Evolutionary conservation across 1,139 yeast species (phyloP).

Genomic region (Kodamaea sp.): DNA sequence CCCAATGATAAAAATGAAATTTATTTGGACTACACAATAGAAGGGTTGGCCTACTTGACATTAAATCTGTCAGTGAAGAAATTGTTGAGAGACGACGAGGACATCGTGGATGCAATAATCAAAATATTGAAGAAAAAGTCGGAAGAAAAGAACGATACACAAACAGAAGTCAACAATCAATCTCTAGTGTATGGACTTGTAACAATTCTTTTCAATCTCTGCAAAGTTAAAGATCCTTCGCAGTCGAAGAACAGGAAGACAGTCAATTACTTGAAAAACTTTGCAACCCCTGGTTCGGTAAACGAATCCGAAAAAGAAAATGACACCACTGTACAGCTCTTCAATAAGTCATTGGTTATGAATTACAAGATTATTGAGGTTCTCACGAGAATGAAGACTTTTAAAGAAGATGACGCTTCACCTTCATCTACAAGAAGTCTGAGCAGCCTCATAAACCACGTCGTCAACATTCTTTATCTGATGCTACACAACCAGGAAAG

Average conservation of each 20-base stretch:
- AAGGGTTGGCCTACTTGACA: constrained; percentile 50
- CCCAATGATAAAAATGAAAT: constrained; percentile 5
- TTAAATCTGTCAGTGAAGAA: constrained; percentile 35
- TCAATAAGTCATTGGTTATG: constrained; percentile 31
- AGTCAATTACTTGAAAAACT: constrained; percentile 33
- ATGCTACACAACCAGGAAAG: constrained; percentile 29
- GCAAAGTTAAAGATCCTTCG: constrained; percentile 26
- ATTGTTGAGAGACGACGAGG: constrained; percentile 33
- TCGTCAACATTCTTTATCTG: constrained; percentile 27
- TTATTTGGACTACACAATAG: constrained; percentile 30
- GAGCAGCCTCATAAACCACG: constrained; percentile 17
- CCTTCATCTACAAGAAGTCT: constrained; percentile 3
- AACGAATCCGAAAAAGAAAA: constrained; percentile 22
- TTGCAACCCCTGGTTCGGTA: constrained; percentile 31
- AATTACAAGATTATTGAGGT: constrained; percentile 28
- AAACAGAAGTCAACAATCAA: constrained; percentile 1
- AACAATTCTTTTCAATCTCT: constrained; percentile 38
- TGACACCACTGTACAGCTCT: constrained; percentile 28
- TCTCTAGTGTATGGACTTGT: constrained; percentile 37
- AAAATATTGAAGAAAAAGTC: constrained; percentile 10
- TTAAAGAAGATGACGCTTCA: constrained; percentile 15
- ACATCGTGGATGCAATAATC: constrained; percentile 25
- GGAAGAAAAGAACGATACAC: not conserved
- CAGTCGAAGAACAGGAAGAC: constrained; percentile 20
- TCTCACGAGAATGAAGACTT: constrained; percentile 27